A percentile compares a stretch with the other conserved stretches of the same genome.
Evolutionary conservation across 2,329 filamentous ascomycete genomes (phyloP).

Genomic region (Tolypocladium paradoxum): DNA sequence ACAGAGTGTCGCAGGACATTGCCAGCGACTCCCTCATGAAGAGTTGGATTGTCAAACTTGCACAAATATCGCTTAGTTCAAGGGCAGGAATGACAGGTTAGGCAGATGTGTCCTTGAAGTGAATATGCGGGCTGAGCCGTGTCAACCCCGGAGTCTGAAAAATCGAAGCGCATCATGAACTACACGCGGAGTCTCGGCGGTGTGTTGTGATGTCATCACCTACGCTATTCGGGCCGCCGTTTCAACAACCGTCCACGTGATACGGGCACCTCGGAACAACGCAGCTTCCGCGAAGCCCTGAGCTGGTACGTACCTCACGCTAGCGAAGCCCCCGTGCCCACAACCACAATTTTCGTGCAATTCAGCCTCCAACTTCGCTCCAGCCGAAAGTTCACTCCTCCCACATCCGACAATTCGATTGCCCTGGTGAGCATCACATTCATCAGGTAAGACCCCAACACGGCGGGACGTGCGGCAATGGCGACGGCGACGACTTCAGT

Average conservation of each 20-base stretch:
- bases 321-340: constrained; percentile 24
- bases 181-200: background rate
- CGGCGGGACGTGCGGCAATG: background rate
- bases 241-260: background rate
- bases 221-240: too few relatives aligned
- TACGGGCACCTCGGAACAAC: constrained; percentile 11
- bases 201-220: too few relatives aligned
- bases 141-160: background rate
- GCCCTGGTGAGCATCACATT: constrained; percentile 35
- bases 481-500: background rate
- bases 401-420: constrained; percentile 33
- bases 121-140: background rate
- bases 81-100: background rate
- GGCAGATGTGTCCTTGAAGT: background rate
- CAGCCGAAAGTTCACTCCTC: constrained; percentile 25
- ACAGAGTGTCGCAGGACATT: background rate
- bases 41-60: too few relatives aligned
- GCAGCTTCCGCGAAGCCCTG: constrained; percentile 15
- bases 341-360: constrained; percentile 28
- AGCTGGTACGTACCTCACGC: constrained; percentile 21
- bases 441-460: constrained; percentile 33
- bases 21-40: too few relatives aligned
- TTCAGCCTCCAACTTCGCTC: constrained; percentile 19
- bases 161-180: background rate
- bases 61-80: background rate